A percentile compares a stretch with the other conserved stretches of the same genome.
Evolutionary conservation across 306 rosid genomes (phyloP).

Genomic region (Vigna mungo): DNA sequence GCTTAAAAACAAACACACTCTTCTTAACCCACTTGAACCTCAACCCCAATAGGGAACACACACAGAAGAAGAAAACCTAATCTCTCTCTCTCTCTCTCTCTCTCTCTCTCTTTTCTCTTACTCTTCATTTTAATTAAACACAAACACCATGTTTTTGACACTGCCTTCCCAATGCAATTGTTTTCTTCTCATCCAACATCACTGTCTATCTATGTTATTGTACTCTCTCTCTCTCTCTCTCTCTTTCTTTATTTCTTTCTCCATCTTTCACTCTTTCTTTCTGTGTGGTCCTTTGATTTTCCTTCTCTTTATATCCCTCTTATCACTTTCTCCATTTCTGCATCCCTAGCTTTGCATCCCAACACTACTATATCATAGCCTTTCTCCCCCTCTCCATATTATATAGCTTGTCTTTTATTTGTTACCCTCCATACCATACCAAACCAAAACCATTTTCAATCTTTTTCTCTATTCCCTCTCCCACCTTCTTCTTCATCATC

Average conservation of each 20-base stretch:
- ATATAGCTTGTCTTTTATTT: conserved; percentile 39
- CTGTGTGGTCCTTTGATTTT: conserved; percentile 64
- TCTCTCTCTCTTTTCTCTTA: background rate
- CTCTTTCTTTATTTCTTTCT: conserved; percentile 6
- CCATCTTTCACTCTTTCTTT: conserved; percentile 26
- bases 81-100: conserved; percentile 26
- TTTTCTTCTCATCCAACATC: conserved; percentile 81
- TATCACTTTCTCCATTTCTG: conserved; percentile 64
- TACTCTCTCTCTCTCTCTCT: conserved; percentile 43
- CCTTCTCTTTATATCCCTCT: conserved; percentile 72
- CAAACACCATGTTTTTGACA: conserved; percentile 54
- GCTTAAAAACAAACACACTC: conserved; percentile 74
- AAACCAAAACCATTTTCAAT: conserved; percentile 21
- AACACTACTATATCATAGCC: conserved; percentile 35
- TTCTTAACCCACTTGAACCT: conserved; percentile 69
- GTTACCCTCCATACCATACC: conserved; percentile 31
- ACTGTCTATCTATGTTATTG: conserved; percentile 55
- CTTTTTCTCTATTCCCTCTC: background rate
- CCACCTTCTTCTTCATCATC: background rate
- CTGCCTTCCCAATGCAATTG: conserved; percentile 78
- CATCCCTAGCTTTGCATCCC: conserved; percentile 47
- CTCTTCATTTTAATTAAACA: conserved; percentile 38
- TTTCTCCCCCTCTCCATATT: conserved; percentile 15
- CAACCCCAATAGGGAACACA: conserved; percentile 84
- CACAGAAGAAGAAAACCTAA: conserved; percentile 50